Evolutionary conservation across 2,329 filamentous ascomycete species (phyloP), one percentile per base, ranked within the genome.

Genomic region (Fusarium sterilihyphosum): DNA sequence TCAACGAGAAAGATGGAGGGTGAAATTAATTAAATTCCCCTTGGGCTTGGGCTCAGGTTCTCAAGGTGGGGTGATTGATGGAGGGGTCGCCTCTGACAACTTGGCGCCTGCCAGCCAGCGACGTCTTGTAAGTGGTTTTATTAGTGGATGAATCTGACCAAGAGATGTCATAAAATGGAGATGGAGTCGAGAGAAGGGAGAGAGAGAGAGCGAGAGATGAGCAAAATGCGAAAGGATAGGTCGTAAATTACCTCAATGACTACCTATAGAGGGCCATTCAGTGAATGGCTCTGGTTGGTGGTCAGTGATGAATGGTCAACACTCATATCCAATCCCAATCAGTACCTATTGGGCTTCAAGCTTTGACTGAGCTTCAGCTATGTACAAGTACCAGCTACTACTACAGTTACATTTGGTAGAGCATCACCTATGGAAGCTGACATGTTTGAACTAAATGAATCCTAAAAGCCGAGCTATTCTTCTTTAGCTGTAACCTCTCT

Each of bases 11-110:
- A 37, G 41, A 50, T 37, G 31, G 31, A 52, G 41, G 56, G 56
- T 59, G 41, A 50, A 59, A 33, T 52, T 52, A 33, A 49, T 49
- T 31, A 49, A 33, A 49, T 49, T 31, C 29, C 20, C 46, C 46
- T 47, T 47, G 26, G 44, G 44, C 44, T 47, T 29, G 18, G 24
- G 46, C 20, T 52, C 47, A 50, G 31, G 38, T 49, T 46, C 61
- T 31, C 40, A 53, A 63, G 49, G 72, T 74, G 68, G 72, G 72
- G 72, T 75, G 68, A 74, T 73, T 73, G 68, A 74, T 73, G 70
- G 70, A 71, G 71, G 72, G 72, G 72, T 73, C 68, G 35, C 41
- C 49, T 56, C 41, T 74, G 59, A 69, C 49, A 69, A 69, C 49
- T 69, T 46, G 66, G 57, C 63, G 70, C 61, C 60, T 67, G 59